phyloP scores from a whole-genome alignment of 1,284 basidiomycete genomes.

The Rhodotorula sp. region DNA sequence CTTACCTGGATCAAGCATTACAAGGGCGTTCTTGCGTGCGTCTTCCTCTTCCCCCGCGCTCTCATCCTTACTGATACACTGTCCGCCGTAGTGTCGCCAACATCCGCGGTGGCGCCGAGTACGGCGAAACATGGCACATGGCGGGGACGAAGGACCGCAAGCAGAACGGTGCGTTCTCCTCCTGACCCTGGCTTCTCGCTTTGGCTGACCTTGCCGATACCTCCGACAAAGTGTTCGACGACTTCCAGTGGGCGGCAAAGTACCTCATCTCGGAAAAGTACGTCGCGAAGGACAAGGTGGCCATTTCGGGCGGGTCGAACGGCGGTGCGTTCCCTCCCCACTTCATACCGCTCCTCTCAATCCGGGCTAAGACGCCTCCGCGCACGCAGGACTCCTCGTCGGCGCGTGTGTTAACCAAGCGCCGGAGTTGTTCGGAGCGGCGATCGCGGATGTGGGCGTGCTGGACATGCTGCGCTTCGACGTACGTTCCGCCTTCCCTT shows the following conservation, averaged over 20 bases:
- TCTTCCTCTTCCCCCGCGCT: neutral
- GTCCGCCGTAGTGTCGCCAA: constrained; percentile 47
- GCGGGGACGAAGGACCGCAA: constrained; percentile 71
- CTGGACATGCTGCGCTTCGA: constrained; percentile 74
- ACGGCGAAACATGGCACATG: constrained; percentile 68
- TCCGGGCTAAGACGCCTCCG: too few species aligned
- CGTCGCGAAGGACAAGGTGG: constrained; percentile 69
- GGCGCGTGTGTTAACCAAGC: constrained; percentile 78
- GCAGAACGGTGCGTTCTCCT: constrained; percentile 52
- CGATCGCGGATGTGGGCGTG: constrained; percentile 76
- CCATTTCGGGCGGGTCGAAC: constrained; percentile 71
- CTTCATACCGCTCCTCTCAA: too few species aligned
- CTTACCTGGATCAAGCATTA: constrained; percentile 76
- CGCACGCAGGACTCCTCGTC: constrained; percentile 65
- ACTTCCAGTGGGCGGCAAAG: constrained; percentile 64
- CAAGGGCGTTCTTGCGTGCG: constrained; percentile 65
- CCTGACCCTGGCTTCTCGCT: neutral
- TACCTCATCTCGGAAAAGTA: constrained; percentile 72
- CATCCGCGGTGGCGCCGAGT: constrained; percentile 75
- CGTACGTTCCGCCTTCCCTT: neutral
- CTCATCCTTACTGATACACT: neutral
- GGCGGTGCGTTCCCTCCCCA: constrained; percentile 58
- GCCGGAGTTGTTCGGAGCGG: constrained; percentile 75
- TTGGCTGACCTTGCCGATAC: neutral
- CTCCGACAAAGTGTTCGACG: constrained; percentile 16